A percentile compares a stretch with the other conserved stretches of the same genome.
phyloP scores from a whole-genome alignment of 2,329 filamentous ascomycete species.

The Apiospora malaysiana region DNA sequence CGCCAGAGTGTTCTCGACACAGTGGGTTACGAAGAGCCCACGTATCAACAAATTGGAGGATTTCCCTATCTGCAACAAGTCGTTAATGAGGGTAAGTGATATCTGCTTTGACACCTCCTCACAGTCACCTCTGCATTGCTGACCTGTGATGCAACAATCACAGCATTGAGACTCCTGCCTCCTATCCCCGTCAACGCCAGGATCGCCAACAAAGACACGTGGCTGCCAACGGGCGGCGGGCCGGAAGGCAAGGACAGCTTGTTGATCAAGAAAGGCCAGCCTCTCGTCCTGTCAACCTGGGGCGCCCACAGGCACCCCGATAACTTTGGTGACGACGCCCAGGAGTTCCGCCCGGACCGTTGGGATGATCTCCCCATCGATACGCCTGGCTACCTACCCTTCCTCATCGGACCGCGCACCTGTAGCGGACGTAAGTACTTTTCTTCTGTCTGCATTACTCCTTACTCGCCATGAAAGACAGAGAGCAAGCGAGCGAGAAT shows the following conservation, averaged over 20 bases:
- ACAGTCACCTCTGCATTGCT: too few relatives aligned
- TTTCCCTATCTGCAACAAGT: background rate
- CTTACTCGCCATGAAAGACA: too few relatives aligned
- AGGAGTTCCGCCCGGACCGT: background rate
- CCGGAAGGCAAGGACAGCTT: background rate
- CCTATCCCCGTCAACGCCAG: background rate
- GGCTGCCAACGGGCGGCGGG: background rate
- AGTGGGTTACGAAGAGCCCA: background rate
- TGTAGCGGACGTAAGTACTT: background rate
- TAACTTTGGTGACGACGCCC: background rate
- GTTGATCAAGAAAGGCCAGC: background rate
- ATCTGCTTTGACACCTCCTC: too few relatives aligned
- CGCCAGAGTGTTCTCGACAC: background rate
- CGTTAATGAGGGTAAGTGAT: background rate
- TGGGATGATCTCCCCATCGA: background rate
- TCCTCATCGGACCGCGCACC: background rate
- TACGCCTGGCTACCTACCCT: background rate
- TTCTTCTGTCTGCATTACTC: too few relatives aligned
- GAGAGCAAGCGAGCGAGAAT: too few relatives aligned
- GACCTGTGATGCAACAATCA: too few relatives aligned
- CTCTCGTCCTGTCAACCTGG: background rate
- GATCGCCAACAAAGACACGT: background rate
- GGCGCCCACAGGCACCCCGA: background rate
- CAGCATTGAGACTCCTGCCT: background rate
- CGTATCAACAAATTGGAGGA: background rate